Conservation (phyloP, 1,139 yeast genomes). For the Debaryomycetaceae sp. region DNA sequence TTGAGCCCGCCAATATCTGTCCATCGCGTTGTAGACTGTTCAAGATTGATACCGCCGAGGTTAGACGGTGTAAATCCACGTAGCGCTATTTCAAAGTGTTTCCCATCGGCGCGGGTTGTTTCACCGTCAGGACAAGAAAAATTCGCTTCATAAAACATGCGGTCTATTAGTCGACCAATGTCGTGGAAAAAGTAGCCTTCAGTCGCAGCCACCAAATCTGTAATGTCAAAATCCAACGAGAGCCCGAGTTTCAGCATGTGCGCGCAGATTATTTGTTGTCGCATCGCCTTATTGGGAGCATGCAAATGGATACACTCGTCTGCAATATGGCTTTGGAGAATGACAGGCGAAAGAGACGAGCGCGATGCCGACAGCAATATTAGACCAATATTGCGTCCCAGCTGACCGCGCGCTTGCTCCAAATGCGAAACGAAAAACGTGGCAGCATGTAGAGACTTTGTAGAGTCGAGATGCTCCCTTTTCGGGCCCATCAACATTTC, state of each 20-base stretch:
- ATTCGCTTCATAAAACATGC: conserved; percentile 61
- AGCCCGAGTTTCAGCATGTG: conserved; percentile 14
- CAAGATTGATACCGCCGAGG: conserved; percentile 76
- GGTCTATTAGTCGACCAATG: conserved; percentile 57
- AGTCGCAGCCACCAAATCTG: conserved; percentile 68
- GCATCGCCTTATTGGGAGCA: conserved; percentile 60
- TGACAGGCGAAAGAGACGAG: conserved; percentile 50
- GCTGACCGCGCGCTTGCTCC: conserved; percentile 25
- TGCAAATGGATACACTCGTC: conserved; percentile 51
- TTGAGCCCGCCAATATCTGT: conserved; percentile 78
- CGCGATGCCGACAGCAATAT: conserved; percentile 53
- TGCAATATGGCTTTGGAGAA: conserved; percentile 61
- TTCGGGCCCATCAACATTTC: conserved; percentile 69
- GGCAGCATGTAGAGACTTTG: conserved; percentile 47
- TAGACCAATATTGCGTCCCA: conserved; percentile 38
- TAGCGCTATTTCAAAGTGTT: conserved; percentile 34
- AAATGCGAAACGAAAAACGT: conserved; percentile 34
- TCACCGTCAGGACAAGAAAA: conserved; percentile 13
- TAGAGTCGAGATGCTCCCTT: conserved; percentile 55
- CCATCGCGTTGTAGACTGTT: conserved; percentile 73
- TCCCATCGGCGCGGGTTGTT: conserved; percentile 9
- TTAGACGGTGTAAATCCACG: conserved; percentile 70
- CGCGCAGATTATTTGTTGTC: conserved; percentile 35
- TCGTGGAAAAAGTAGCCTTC: conserved; percentile 90
- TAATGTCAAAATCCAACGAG: conserved; percentile 37